Percentiles rank a stretch among this genome's conserved stretches.
Conservation (phyloP, 2,329 filamentous ascomycete species). For the Nothomitra cinnamomea region DNA sequence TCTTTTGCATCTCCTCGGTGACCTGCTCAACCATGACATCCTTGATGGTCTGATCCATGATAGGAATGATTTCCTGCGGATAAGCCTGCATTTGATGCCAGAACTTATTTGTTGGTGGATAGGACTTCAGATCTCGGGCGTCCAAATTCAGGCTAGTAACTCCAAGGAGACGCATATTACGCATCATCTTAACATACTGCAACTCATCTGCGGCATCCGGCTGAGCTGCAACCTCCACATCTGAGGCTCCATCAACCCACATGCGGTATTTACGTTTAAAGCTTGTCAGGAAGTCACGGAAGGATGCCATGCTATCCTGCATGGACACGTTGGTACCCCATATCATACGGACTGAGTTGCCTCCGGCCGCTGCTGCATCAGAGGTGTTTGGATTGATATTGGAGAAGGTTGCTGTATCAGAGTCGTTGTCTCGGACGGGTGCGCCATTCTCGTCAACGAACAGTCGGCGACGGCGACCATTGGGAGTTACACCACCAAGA, state of each 20-base stretch:
- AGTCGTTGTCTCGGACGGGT: constrained; percentile 32
- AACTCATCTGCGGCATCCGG: constrained; percentile 56
- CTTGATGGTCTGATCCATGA: constrained; percentile 91
- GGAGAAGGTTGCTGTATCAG: constrained; percentile 46
- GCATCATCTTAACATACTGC: constrained; percentile 70
- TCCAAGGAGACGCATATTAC: constrained; percentile 80
- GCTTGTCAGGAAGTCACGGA: constrained; percentile 84
- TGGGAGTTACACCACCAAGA: constrained; percentile 36
- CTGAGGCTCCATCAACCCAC: constrained; percentile 70
- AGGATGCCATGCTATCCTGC: constrained; percentile 67
- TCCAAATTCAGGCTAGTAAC: constrained; percentile 76
- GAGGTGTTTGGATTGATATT: constrained; percentile 69
- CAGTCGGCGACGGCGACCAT: constrained; percentile 34
- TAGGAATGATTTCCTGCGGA: constrained; percentile 85
- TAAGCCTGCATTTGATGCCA: constrained; percentile 93
- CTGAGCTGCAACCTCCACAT: constrained; percentile 52
- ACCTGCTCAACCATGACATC: constrained; percentile 87
- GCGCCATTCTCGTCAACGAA: constrained; percentile 49
- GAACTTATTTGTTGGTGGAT: constrained; percentile 79
- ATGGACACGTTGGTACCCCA: constrained; percentile 98
- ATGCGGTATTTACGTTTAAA: constrained; percentile 89
- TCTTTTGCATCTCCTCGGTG: constrained; percentile 56
- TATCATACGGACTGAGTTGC: constrained; percentile 64
- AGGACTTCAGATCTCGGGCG: constrained; percentile 74
- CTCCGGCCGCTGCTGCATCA: constrained; percentile 76